Evolutionary conservation across 73 alveolate genomes (phyloP), one percentile per base, ranked within the genome.

Genomic region (Blepharisma japonicum): DNA sequence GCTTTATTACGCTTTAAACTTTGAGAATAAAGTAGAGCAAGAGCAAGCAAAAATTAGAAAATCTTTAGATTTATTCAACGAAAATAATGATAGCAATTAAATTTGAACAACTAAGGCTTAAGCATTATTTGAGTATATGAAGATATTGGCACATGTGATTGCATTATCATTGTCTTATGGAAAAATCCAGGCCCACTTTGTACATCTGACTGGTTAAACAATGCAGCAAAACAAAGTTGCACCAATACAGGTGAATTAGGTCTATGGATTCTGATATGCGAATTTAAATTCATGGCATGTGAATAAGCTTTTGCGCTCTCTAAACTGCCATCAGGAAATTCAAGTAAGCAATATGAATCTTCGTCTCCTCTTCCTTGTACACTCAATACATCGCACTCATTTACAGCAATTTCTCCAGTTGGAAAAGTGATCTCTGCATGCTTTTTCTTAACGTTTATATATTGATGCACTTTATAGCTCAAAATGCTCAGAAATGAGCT

Each of bases 291-390:
- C 39, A 14, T 61, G 0, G 74, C 14, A 61, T 61, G 74, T 11
- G 38, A 18, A 61, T 39, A 14, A 14, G 74, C 74, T 61, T 61
- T 61, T 9, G 74, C 74, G 23, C 49, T 61, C 23, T 61, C 74
- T 2, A 25, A 14, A 61, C 74, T 61, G 39, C 74, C 74, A 25
- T 61, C 74, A 18, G 74, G 49, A 14, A 61, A 25, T 61, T 61
- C 74, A 20, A 61, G n/a, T 3, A 61, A 8, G 47, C 74, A 61
- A 25, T 61, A 25, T 39, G 5, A 18, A 25, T 61, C 23, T 11
- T 25, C 11, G 47, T 39, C 23, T 1, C 74, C 74, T 8, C 23
- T n/a, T n/a, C 74, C 74, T 61, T 61, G 74, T 8, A 61, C 74
- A 39, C 46, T 61, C 47, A 61, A 25, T 8, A 61, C 74, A 18